Evolutionary conservation across 148 eudicot species (phyloP).

Genomic region (Simmondsia chinensis): DNA sequence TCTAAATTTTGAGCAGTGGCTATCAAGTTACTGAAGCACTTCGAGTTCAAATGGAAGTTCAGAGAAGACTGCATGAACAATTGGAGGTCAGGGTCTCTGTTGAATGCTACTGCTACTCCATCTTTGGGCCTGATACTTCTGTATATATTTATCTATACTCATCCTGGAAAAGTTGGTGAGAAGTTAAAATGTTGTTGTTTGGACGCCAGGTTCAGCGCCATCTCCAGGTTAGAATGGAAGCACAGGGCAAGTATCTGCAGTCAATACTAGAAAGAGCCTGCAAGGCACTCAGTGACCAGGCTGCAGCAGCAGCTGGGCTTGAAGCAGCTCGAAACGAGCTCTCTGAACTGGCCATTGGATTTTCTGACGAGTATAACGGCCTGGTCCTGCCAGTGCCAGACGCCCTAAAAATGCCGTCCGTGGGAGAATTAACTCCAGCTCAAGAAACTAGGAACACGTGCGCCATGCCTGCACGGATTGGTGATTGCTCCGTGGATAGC

Average conservation of each 20-base stretch:
- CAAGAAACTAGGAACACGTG: slow-evolving; percentile 14
- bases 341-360: slow-evolving; percentile 51
- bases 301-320: slow-evolving; percentile 35
- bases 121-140: too few species aligned
- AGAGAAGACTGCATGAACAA: slow-evolving; percentile 66
- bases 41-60: slow-evolving; percentile 78
- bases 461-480: slow-evolving; percentile 24
- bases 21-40: slow-evolving; percentile 77
- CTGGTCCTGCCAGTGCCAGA: slow-evolving; percentile 22
- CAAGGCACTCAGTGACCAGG: slow-evolving; percentile 42
- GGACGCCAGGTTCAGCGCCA: slow-evolving; percentile 52
- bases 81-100: slow-evolving; percentile 44
- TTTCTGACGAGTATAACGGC: slow-evolving; percentile 24
- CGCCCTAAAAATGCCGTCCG: slow-evolving; percentile 23
- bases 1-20: slow-evolving; percentile 32
- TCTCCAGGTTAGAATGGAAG: slow-evolving; percentile 63
- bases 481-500: slow-evolving; percentile 55
- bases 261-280: slow-evolving; percentile 78
- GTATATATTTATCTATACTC: too few species aligned
- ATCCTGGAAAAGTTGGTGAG: neutral
- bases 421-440: slow-evolving; percentile 12
- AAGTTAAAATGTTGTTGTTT: neutral
- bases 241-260: slow-evolving; percentile 65
- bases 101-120: neutral
- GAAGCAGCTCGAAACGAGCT: slow-evolving; percentile 53